These are phyloP conservation scores for Jacaranda copaia DNA, from an alignment of 257 asterid species.

Conservation along the genomic window DNA sequence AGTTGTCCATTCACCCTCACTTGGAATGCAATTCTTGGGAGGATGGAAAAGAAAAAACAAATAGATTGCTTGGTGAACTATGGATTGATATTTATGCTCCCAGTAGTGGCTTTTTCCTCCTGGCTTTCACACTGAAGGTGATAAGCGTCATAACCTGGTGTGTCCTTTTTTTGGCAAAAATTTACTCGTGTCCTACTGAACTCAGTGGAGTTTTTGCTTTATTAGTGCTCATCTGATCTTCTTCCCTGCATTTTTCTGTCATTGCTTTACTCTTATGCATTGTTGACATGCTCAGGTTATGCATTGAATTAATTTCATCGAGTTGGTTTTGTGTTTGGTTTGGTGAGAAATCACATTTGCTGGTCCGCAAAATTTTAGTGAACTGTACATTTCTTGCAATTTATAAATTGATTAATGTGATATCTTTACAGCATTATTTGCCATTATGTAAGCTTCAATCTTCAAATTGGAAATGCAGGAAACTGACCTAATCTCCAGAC, in stretches of 20 bases:
- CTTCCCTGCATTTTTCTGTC: not conserved
- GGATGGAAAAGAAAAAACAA: constrained; percentile 54
- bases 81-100: constrained; percentile 69
- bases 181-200: not conserved
- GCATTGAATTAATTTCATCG: not conserved
- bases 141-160: constrained; percentile 33
- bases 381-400: not conserved
- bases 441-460: not conserved
- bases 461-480: constrained; percentile 22
- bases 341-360: not conserved
- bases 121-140: constrained; percentile 69
- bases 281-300: not conserved
- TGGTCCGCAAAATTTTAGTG: not conserved
- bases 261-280: not conserved
- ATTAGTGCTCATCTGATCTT: not conserved
- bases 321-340: not conserved
- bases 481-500: not conserved
- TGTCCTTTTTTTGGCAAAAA: not conserved
- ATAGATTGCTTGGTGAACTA: constrained; percentile 67
- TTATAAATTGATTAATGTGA: not conserved
- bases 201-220: not conserved
- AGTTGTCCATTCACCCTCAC: constrained; percentile 74
- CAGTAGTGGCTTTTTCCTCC: constrained; percentile 67
- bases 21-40: constrained; percentile 55
- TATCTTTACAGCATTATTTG: not conserved